Evolutionary conservation across 495 filamentous ascomycete genomes (phyloP), one percentile per base, ranked within the genome.

Genomic region (Annulohypoxylon nitens): DNA sequence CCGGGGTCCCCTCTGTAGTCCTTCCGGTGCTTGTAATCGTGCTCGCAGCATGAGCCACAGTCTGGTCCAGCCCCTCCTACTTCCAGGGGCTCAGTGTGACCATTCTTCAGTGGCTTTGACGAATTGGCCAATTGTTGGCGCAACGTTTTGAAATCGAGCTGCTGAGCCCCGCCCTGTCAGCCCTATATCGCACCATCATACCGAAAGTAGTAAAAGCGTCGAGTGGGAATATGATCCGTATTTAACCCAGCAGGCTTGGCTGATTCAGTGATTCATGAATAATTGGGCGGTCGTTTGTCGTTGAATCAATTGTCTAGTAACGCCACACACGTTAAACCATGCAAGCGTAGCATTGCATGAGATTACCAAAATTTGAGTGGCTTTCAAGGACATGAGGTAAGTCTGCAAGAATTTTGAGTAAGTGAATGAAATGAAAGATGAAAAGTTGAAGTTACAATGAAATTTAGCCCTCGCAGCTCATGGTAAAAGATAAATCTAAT

Each of bases 1-100:
- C 11, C 58, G 66, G 65, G 55, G 11, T 20, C 18, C 36, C 54
- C 54, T 41, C 18, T 20, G 20, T 47, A 47, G 34, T 48, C 18
- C 36, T 54, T 25, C 34, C 41, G 9, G n/a, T 10, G 48, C 34
- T 36, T n/a, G 16, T 36, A 25, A 25, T 62, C 45, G 5, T 43
- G 58, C 47, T 69, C 66, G 57, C 66, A 61, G 12, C 66, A 69
- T 69, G 58, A 61, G 36, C 66, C 43, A 55, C 34, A 61, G 54
- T 67, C 41, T 18, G 9, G 54, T 48, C 51, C 50, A 67, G 64
- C 41, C 14, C 9, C 41, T 20, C 37, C 34, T 51, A 33, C 16
- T 10, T 50, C 50, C 4, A 60, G 9, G 33, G 36, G 54, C 18
- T 23, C 20, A 23, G 20, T 23, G 20, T 23, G 8, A 41, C 55